Conservation (phyloP, 2,329 filamentous ascomycete genomes). For the Colletotrichum lupini region DNA sequence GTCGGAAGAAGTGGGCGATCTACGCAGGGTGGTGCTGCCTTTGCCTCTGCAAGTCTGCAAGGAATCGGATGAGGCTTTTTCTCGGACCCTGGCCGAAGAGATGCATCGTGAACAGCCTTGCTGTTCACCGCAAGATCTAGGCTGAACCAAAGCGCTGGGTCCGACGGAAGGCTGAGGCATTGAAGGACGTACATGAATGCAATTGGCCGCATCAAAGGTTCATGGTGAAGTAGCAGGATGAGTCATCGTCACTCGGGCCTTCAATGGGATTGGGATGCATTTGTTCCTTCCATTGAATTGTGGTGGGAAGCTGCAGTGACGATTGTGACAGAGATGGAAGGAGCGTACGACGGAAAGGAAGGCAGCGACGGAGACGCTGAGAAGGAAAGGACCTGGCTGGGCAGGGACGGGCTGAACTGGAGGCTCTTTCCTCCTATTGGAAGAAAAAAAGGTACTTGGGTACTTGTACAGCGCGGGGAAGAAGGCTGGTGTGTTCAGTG, state of each 20-base stretch:
- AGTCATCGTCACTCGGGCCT: neutral
- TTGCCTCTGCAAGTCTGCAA: neutral
- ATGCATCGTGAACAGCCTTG: slow-evolving; percentile 18
- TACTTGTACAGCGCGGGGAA: slow-evolving; percentile 36
- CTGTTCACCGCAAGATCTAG: slow-evolving; percentile 15
- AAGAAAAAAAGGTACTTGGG: slow-evolving; percentile 11
- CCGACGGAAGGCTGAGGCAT: neutral
- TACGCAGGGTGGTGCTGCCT: slow-evolving; percentile 21
- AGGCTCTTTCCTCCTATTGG: slow-evolving; percentile 3
- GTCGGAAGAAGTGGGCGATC: slow-evolving; percentile 18
- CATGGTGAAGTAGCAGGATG: neutral
- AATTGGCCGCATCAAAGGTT: neutral
- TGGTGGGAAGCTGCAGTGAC: neutral
- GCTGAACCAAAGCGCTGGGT: slow-evolving; percentile 1
- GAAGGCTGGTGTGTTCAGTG: slow-evolving; percentile 15
- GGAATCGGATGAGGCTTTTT: slow-evolving; percentile 8
- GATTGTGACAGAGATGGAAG: neutral
- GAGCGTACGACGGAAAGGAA: neutral
- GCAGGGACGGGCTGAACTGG: slow-evolving; percentile 4
- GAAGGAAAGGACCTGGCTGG: neutral
- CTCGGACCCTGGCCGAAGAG: slow-evolving; percentile 25
- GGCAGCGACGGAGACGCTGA: neutral
- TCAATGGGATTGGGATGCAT: neutral
- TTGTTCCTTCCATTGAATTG: neutral
- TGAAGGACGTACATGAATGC: neutral